Percentiles rank a stretch among this genome's conserved stretches.
These are phyloP conservation scores for Kappamyces sp. DNA, from an alignment of 192 early-diverging fungal genomes.

Conservation along the genomic window DNA sequence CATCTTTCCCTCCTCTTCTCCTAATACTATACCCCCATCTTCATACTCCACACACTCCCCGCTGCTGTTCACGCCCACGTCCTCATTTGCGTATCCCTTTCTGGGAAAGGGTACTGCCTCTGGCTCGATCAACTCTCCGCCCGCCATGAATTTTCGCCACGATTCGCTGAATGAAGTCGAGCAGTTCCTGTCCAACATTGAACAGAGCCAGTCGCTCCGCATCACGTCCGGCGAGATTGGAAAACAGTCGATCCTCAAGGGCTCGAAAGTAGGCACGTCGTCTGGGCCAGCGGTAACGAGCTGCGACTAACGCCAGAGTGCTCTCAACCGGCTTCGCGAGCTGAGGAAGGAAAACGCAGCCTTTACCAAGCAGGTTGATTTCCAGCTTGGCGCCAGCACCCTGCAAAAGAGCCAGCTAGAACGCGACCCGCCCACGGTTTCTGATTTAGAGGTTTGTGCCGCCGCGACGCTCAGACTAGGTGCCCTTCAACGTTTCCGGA, in stretches of 20 bases:
- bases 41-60: slow-evolving; percentile 3
- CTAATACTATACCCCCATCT: neutral
- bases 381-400: neutral
- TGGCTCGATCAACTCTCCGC: neutral
- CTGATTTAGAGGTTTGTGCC: slow-evolving; percentile 1
- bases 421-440: neutral
- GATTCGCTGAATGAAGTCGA: neutral
- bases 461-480: too few relatives aligned
- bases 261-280: slow-evolving; percentile 6
- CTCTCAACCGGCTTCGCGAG: neutral
- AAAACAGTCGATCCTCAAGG: slow-evolving; percentile 3
- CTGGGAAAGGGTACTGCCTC: neutral
- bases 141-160: neutral
- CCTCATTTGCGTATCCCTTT: slow-evolving; percentile 5
- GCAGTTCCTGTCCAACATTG: slow-evolving; percentile 8
- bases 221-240: slow-evolving; percentile 5
- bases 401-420: neutral
- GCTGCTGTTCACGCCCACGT: slow-evolving; percentile 12
- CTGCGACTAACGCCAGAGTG: neutral
- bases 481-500: neutral
- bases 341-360: slow-evolving; percentile 1
- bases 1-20: slow-evolving; percentile 13
- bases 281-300: neutral
- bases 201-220: neutral
- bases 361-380: slow-evolving; percentile 17